These are phyloP conservation scores for Leccinellum rugosiceps DNA, from an alignment of 768 basidiomycete genomes.

Conservation along the genomic window DNA sequence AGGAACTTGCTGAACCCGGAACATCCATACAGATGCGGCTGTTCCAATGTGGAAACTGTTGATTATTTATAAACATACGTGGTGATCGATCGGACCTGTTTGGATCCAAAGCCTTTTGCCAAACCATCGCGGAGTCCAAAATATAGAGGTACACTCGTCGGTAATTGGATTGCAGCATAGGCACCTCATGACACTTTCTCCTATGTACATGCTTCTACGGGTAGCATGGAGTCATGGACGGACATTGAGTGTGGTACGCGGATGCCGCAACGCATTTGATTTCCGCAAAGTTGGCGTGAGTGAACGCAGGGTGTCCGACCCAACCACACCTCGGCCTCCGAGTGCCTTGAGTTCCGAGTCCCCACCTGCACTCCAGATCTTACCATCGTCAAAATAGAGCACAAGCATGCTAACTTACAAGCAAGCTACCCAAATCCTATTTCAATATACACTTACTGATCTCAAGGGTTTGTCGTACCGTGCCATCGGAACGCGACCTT, in stretches of 20 bases:
- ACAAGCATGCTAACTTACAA: not conserved
- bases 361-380: not conserved
- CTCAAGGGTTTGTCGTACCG: not conserved
- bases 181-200: not conserved
- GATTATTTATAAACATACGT: not conserved
- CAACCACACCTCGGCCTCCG: not conserved
- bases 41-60: not conserved
- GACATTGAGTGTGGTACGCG: constrained; percentile 1
- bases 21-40: not conserved
- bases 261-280: not conserved
- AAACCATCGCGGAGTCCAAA: constrained; percentile 1
- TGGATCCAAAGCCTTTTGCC: not conserved
- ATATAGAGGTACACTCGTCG: not conserved
- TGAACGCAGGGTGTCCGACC: not conserved
- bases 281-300: not conserved
- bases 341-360: not conserved
- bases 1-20: not conserved
- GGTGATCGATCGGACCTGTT: not conserved
- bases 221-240: not conserved
- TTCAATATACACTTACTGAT: not conserved
- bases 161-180: constrained; percentile 1
- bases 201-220: not conserved
- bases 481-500: not conserved
- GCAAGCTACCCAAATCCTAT: not conserved
- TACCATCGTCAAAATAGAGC: not conserved